Percentiles rank a stretch among this genome's conserved stretches.
Conservation (phyloP, 2,329 filamentous ascomycete genomes). For the Dactylellina drechsleri region DNA sequence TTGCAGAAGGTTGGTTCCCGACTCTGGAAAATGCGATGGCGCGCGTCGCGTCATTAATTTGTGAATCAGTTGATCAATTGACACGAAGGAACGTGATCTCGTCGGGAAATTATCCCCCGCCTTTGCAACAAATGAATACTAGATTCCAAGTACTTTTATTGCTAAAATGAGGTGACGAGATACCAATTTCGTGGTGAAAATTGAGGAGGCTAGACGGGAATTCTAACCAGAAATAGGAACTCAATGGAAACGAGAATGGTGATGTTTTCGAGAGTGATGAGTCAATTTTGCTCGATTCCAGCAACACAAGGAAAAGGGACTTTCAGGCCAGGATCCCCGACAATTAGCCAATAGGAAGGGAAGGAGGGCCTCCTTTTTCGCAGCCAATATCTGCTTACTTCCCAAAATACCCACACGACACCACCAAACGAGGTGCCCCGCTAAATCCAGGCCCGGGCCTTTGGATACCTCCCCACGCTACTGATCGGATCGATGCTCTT, state of each 20-base stretch:
- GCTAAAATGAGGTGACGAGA: constrained; percentile 25
- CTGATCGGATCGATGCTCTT: constrained; percentile 27
- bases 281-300: constrained; percentile 24
- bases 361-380: constrained; percentile 28
- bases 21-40: constrained; percentile 39
- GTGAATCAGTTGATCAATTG: neutral
- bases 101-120: constrained; percentile 21
- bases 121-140: constrained; percentile 10
- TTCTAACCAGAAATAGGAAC: no score
- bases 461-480: constrained; percentile 48
- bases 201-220: constrained; percentile 28
- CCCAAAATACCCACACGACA: constrained; percentile 39
- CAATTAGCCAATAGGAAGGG: constrained; percentile 21
- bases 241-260: no score
- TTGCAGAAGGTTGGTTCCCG: no score
- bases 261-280: constrained; percentile 14
- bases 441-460: constrained; percentile 46
- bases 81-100: constrained; percentile 52
- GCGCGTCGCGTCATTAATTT: constrained; percentile 43
- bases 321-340: constrained; percentile 13
- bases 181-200: constrained; percentile 4
- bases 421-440: constrained; percentile 29
- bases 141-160: no score
- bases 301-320: constrained; percentile 19
- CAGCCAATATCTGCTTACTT: constrained; percentile 8